Base-by-base conservation (phyloP, 1,284 basidiomycete species). In the Cronartium quercuum region DNA sequence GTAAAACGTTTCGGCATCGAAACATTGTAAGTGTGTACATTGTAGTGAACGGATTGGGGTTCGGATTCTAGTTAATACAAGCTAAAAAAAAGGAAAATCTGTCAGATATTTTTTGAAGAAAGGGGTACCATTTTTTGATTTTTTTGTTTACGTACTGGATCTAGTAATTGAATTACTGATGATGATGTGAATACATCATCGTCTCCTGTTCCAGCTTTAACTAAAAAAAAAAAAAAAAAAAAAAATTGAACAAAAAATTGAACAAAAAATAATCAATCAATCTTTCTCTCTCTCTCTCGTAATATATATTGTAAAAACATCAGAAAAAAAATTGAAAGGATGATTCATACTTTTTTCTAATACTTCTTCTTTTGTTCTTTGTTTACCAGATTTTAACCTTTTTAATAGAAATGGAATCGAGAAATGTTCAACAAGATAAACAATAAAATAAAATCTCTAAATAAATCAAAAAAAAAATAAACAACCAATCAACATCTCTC, bases 1-100 rank as follows among this genome's bases (percentile, higher is more conserved):
- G 79, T 91, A 93, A 92, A 94, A 98, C 66, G 91, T 92, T 24
- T 86, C 86, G 0, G 94, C 94, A 82, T 98, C 96, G 81, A 98
- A 99, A 82, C 96, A 99, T 80, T 96, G 92, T 1, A 91, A 84
- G 82, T 98, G 96, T 29, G 90, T 87, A 81, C 96, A 98, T 77
- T 86, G 84, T 13, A 84, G 85, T 0, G 95, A 94, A 18, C 95
- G 90, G 80, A 91, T 90, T 1, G 96, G 95, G 0, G 87, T 90
- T 37, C 83, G 85, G 76, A 99, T 89, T 12, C 94, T 90, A 82
- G 90, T 88, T 80, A 92, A 96, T 66, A 92, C 94, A 75, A 98
- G 83, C 90, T 96, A 79, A 1, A n/a, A 6, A 21, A 21, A 70
- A 24, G 47, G 55, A 29, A 3, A 65, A 40, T 12, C 70, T 55